Percentiles rank a stretch among this genome's conserved stretches.
These are phyloP conservation scores for Plasmodium fragile DNA, from an alignment of 169 alveolate species.

Conservation along the genomic window DNA sequence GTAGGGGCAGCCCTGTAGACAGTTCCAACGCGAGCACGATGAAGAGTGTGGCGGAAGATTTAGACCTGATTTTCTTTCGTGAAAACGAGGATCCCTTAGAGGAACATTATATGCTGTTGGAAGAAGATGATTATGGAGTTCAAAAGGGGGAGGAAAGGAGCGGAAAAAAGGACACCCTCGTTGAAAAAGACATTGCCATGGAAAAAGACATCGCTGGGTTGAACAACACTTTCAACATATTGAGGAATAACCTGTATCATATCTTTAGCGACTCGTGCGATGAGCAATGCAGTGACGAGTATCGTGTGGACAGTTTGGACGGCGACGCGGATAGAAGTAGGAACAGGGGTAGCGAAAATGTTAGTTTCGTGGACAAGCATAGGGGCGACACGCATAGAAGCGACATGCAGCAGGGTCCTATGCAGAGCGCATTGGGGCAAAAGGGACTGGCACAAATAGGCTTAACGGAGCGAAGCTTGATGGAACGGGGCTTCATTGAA, in stretches of 20 bases:
- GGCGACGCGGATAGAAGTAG: background rate
- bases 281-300: constrained; percentile 15
- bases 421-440: background rate
- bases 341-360: constrained; percentile 4
- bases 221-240: constrained; percentile 28
- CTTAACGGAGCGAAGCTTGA: background rate
- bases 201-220: constrained; percentile 22
- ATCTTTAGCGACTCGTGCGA: constrained; percentile 17
- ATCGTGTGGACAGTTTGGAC: background rate
- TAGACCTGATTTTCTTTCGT: background rate
- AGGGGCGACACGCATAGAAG: background rate
- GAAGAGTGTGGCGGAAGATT: constrained; percentile 2
- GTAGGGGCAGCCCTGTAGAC: constrained; percentile 1
- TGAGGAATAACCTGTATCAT: constrained; percentile 51
- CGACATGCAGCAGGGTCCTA: background rate
- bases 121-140: background rate
- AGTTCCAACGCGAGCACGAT: background rate
- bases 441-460: background rate
- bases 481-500: background rate
- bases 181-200: background rate
- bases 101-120: background rate
- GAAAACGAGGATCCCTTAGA: background rate
- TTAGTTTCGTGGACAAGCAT: background rate
- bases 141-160: background rate
- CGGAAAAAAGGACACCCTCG: constrained; percentile 15